A percentile compares a stretch with the other conserved stretches of the same genome.
Evolutionary conservation across 2,329 filamentous ascomycete species (phyloP).

Genomic region (Stachybotrys chartarum): DNA sequence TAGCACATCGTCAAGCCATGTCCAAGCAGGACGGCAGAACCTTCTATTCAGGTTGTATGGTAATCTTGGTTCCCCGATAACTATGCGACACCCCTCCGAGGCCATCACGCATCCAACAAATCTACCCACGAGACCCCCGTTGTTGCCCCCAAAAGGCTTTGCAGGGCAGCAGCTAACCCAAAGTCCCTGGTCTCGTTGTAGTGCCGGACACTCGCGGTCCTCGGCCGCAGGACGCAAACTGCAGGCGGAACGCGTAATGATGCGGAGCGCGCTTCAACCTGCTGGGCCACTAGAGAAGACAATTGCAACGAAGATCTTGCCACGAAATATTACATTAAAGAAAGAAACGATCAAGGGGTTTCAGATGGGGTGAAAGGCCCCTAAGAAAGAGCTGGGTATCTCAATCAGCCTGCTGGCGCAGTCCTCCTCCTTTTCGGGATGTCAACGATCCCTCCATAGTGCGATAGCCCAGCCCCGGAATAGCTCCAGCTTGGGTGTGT

Average conservation of each 20-base stretch:
- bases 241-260: background rate
- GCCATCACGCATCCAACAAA: background rate
- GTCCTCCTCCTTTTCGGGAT: conserved; percentile 4
- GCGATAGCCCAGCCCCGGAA: background rate
- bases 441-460: background rate
- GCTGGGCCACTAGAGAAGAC: background rate
- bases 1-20: background rate
- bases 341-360: conserved; percentile 9
- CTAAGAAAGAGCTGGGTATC: conserved; percentile 32
- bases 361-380: conserved; percentile 27
- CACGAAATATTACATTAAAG: background rate
- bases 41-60: background rate
- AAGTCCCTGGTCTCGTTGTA: background rate
- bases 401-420: conserved; percentile 22
- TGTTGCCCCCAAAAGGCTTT: background rate
- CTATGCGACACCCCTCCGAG: background rate
- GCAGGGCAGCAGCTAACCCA: background rate
- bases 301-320: background rate
- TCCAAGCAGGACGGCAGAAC: background rate
- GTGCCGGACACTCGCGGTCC: background rate
- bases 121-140: background rate
- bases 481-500: background rate
- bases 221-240: background rate
- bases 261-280: background rate
- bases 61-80: background rate